phyloP scores from a whole-genome alignment of 331 rosid species.

The Ulmus americana region DNA sequence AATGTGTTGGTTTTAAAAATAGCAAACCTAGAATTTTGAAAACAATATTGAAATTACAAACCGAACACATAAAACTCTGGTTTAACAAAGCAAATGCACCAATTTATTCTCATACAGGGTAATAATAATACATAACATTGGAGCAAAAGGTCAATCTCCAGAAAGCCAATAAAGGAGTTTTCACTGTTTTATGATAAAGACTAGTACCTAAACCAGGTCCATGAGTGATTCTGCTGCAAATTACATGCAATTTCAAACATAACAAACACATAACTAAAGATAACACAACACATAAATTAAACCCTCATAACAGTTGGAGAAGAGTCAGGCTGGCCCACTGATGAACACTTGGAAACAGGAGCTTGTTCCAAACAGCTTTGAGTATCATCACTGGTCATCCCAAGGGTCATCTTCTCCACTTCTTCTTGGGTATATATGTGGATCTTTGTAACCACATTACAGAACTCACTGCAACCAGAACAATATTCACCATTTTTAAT shows the following conservation, averaged over 20 bases:
- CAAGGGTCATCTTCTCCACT: slow-evolving; percentile 89
- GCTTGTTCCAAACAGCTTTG: slow-evolving; percentile 89
- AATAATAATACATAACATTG: background rate
- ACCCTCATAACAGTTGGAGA: slow-evolving; percentile 63
- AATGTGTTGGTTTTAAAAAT: too few relatives aligned
- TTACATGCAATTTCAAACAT: slow-evolving; percentile 9
- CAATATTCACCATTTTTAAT: slow-evolving; percentile 11
- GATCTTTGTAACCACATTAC: slow-evolving; percentile 72
- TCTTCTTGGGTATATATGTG: slow-evolving; percentile 79
- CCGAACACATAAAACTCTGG: background rate
- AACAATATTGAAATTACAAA: background rate
- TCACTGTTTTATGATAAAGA: background rate
- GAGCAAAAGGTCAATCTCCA: background rate
- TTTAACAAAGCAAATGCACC: background rate
- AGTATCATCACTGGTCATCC: slow-evolving; percentile 66
- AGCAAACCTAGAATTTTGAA: too few relatives aligned
- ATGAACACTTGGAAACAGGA: slow-evolving; percentile 76
- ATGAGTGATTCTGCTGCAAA: slow-evolving; percentile 3
- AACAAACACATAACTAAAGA: slow-evolving; percentile 11
- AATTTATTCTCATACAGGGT: slow-evolving; percentile 2
- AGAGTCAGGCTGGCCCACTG: slow-evolving; percentile 85
- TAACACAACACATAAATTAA: slow-evolving; percentile 24
- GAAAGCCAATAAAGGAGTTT: slow-evolving; percentile 5
- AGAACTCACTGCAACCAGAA: slow-evolving; percentile 69
- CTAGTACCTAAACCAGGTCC: background rate